Evolutionary conservation across 2,329 filamentous ascomycete genomes (phyloP).

Genomic region (Epichloe sylvatica): DNA sequence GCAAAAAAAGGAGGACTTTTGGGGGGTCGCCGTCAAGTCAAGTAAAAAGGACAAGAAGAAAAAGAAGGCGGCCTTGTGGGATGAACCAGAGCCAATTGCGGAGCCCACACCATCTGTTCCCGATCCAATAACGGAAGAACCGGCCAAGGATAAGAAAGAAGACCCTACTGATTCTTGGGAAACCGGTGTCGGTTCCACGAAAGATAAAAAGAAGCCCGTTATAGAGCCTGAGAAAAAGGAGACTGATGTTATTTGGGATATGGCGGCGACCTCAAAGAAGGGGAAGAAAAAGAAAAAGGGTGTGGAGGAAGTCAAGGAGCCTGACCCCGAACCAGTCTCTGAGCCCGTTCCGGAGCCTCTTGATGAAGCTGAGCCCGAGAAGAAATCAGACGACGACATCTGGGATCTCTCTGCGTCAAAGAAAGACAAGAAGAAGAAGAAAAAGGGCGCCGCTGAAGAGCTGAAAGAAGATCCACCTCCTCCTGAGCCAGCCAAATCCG

Average conservation of each 20-base stretch:
- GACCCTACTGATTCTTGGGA: conserved; percentile 16
- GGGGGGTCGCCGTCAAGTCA: conserved; percentile 15
- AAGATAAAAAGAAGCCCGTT: conserved; percentile 8
- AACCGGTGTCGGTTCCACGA: conserved; percentile 8
- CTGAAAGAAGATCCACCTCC: not conserved
- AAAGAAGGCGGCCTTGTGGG: not conserved
- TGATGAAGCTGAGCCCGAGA: not conserved
- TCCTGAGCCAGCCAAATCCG: not conserved
- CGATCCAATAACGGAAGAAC: conserved; percentile 6
- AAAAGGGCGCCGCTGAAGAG: not conserved
- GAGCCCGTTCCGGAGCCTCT: conserved; percentile 11
- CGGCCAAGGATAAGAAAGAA: conserved; percentile 6
- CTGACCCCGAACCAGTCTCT: conserved; percentile 10
- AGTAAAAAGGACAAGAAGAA: conserved; percentile 21
- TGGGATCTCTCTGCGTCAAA: conserved; percentile 10
- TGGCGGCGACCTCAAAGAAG: conserved; percentile 11
- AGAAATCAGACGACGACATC: conserved; percentile 7
- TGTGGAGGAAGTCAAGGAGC: conserved; percentile 10
- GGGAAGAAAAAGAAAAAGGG: conserved; percentile 16
- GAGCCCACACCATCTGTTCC: no score
- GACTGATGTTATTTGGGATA: conserved; percentile 17
- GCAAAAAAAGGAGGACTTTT: conserved; percentile 19
- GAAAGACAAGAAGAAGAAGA: conserved; percentile 12
- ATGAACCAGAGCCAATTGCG: no score
- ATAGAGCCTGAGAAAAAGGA: conserved; percentile 16